Conservation (phyloP, 2,329 filamentous ascomycete species). For the Hortaea werneckii region DNA sequence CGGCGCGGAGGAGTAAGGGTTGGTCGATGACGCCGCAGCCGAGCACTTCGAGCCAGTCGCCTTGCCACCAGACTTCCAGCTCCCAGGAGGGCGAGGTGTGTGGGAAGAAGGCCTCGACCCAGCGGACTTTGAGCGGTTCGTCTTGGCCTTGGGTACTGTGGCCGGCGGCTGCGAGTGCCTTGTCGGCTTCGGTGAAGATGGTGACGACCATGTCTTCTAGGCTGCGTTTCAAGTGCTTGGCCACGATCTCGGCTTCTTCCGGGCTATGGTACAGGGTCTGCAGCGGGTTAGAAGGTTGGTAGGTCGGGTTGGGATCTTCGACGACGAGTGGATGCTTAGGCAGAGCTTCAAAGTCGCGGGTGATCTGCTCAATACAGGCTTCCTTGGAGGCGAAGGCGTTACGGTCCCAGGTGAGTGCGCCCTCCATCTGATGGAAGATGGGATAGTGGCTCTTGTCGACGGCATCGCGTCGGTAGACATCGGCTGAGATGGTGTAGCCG, state of each 20-base stretch:
- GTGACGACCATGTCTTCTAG: slow-evolving; percentile 84
- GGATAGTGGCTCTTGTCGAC: slow-evolving; percentile 94
- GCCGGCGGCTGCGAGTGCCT: slow-evolving; percentile 45
- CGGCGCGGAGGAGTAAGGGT: slow-evolving; percentile 65
- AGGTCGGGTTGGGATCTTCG: slow-evolving; percentile 71
- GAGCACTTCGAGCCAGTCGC: slow-evolving; percentile 90
- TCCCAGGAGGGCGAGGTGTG: slow-evolving; percentile 96
- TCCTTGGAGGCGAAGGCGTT: slow-evolving; percentile 39
- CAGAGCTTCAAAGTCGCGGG: slow-evolving; percentile 58
- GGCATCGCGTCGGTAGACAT: slow-evolving; percentile 91
- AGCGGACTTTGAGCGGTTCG: slow-evolving; percentile 75
- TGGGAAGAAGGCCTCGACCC: slow-evolving; percentile 96
- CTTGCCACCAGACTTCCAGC: slow-evolving; percentile 87
- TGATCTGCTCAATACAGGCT: slow-evolving; percentile 56
- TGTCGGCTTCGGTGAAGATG: slow-evolving; percentile 70
- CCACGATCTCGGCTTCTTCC: slow-evolving; percentile 73
- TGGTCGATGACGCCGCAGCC: slow-evolving; percentile 89
- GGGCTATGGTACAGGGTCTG: slow-evolving; percentile 60
- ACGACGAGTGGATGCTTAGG: slow-evolving; percentile 67
- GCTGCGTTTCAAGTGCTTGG: slow-evolving; percentile 75
- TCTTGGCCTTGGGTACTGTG: slow-evolving; percentile 28
- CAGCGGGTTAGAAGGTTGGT: slow-evolving; percentile 70
- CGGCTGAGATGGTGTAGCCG: slow-evolving; percentile 84
- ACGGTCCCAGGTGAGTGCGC: slow-evolving; percentile 79
- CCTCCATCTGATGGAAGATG: slow-evolving; percentile 98